Evolutionary conservation across 148 eudicot genomes (phyloP).

Genomic region (Fagopyrum homotropicum): DNA sequence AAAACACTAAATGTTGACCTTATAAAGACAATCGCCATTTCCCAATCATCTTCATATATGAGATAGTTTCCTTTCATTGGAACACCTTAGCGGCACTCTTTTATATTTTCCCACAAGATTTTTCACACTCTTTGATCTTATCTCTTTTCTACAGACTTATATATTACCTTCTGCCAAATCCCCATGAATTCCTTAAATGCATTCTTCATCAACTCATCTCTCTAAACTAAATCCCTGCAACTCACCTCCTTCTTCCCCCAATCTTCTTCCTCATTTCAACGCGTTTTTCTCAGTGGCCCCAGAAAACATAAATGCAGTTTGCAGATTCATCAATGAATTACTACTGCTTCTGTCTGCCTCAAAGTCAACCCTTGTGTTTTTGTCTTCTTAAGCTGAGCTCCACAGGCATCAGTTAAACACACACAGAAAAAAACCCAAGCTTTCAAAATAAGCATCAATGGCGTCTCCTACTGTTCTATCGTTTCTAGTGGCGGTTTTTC

Average conservation of each 20-base stretch:
- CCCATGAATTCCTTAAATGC: conserved; percentile 8
- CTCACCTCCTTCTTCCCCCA: conserved; percentile 4
- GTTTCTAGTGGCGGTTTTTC: neutral
- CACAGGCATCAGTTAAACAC: neutral
- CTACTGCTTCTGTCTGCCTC: neutral
- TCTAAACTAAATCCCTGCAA: neutral
- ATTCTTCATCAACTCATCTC: neutral
- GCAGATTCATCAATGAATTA: neutral
- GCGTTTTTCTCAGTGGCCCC: conserved; percentile 5
- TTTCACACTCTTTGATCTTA: neutral
- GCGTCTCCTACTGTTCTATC: neutral
- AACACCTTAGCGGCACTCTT: neutral
- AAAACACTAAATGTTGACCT: conserved; percentile 1
- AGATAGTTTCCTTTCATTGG: neutral
- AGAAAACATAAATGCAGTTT: neutral
- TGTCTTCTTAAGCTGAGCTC: neutral
- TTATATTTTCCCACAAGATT: neutral
- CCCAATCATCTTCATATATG: neutral
- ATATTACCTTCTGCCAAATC: neutral
- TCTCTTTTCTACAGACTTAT: neutral
- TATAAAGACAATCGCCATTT: neutral
- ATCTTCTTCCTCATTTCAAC: neutral
- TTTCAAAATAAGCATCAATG: neutral
- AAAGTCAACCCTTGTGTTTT: neutral
- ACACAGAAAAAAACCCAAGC: neutral